These are phyloP conservation scores for Nannochloropsis gaditana DNA, from an alignment of 108 stramenopile genomes.

Conservation along the genomic window DNA sequence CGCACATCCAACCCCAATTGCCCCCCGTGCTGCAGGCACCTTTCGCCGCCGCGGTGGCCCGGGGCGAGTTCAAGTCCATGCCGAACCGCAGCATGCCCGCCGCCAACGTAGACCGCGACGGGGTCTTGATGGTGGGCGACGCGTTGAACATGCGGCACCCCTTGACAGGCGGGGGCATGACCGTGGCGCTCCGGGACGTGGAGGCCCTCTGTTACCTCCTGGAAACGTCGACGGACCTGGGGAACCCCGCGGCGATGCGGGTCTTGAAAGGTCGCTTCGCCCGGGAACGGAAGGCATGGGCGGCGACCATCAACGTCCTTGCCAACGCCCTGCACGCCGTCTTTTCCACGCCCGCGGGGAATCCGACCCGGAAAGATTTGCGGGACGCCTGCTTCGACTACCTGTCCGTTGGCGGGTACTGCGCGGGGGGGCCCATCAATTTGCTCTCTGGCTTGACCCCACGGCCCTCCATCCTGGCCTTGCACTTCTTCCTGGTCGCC, in stretches of 20 bases:
- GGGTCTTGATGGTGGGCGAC: slow-evolving; percentile 47
- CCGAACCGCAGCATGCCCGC: slow-evolving; percentile 51
- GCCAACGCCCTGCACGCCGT: slow-evolving; percentile 54
- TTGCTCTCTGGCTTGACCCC: slow-evolving; percentile 54
- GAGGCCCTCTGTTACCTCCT: slow-evolving; percentile 41
- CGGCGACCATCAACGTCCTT: slow-evolving; percentile 55
- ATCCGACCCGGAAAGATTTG: slow-evolving; percentile 38
- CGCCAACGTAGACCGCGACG: slow-evolving; percentile 21
- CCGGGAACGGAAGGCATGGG: slow-evolving; percentile 40
- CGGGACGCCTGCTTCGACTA: slow-evolving; percentile 55
- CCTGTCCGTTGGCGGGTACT: slow-evolving; percentile 48
- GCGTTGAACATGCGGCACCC: slow-evolving; percentile 58
- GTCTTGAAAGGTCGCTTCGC: slow-evolving; percentile 28
- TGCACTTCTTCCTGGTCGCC: slow-evolving; percentile 58
- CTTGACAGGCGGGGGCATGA: slow-evolving; percentile 57
- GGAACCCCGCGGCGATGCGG: slow-evolving; percentile 25
- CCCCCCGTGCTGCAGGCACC: slow-evolving; percentile 34
- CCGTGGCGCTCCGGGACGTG: slow-evolving; percentile 49
- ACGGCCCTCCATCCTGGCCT: slow-evolving; percentile 40
- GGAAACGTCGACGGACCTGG: slow-evolving; percentile 20
- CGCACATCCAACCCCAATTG: slow-evolving; percentile 45
- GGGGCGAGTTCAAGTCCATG: slow-evolving; percentile 50
- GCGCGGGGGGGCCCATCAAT: slow-evolving; percentile 51
- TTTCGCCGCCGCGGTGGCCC: slow-evolving; percentile 44
- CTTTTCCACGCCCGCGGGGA: slow-evolving; percentile 26